Conservation (phyloP, 73 alveolate species). For the Paramecium tetraurelia region DNA sequence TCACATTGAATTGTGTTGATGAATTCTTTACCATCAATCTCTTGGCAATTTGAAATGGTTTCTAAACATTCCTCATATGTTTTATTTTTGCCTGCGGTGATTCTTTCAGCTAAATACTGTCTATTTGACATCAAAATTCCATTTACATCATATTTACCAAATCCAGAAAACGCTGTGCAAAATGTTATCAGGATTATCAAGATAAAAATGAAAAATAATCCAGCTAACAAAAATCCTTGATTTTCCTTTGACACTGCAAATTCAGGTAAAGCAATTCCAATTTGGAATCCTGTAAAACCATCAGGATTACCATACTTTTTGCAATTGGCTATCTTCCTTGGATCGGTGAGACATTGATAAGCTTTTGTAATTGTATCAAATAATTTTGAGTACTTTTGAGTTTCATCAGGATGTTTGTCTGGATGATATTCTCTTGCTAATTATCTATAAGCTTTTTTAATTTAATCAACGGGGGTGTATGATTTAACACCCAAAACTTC, state of each 20-base stretch:
- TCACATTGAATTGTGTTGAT: not conserved
- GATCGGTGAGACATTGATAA: constrained; percentile 38
- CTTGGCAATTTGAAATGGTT: constrained; percentile 5
- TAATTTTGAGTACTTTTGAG: not conserved
- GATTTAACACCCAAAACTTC: constrained; percentile 11
- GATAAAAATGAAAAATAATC: not conserved
- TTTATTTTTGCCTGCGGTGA: not conserved
- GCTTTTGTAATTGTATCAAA: not conserved
- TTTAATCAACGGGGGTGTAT: not conserved
- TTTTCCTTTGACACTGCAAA: constrained; percentile 10
- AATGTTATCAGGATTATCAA: not conserved
- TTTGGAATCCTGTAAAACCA: not conserved
- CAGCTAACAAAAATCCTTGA: not conserved
- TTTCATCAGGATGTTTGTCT: constrained; percentile 31
- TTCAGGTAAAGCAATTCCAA: constrained; percentile 41
- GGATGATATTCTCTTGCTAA: constrained; percentile 14
- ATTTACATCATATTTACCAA: not conserved
- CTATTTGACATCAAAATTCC: not conserved
- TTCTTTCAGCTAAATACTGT: not conserved
- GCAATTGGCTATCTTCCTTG: constrained; percentile 26
- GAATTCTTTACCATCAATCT: not conserved
- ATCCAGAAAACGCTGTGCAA: not conserved
- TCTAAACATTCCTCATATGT: constrained; percentile 1
- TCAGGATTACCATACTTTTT: constrained; percentile 49
- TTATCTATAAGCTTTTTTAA: constrained; percentile 28